Conservation (phyloP, 2,329 filamentous ascomycete species). For the Kalmusia sp. region DNA sequence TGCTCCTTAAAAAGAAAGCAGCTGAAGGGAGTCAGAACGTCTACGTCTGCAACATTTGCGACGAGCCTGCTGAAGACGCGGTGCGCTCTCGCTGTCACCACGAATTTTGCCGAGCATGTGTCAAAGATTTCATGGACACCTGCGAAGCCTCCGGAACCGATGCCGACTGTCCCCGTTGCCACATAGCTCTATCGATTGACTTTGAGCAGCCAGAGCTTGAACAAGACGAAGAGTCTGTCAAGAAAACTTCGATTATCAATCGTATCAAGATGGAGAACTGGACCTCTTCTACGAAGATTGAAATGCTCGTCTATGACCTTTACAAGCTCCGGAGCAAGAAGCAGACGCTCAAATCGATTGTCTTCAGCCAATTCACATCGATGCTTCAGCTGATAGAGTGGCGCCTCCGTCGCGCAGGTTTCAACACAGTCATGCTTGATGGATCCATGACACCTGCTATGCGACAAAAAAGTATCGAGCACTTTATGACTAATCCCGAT, state of each 20-base stretch:
- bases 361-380: constrained; percentile 96
- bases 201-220: constrained; percentile 95
- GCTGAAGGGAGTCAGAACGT: constrained; percentile 87
- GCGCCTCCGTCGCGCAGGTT: constrained; percentile 93
- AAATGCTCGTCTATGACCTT: constrained; percentile 92
- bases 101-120: constrained; percentile 86
- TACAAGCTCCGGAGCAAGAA: constrained; percentile 92
- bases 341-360: constrained; percentile 93
- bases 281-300: constrained; percentile 98
- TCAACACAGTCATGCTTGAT: constrained; percentile 97
- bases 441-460: constrained; percentile 96
- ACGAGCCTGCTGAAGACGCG: constrained; percentile 93
- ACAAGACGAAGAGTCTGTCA: constrained; percentile 83
- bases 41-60: constrained; percentile 91
- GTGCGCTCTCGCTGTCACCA: constrained; percentile 92
- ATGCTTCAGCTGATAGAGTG: constrained; percentile 98
- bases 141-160: constrained; percentile 68
- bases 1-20: constrained; percentile 84
- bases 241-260: constrained; percentile 98
- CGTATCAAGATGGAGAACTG: constrained; percentile 99
- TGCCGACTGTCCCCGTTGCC: constrained; percentile 85
- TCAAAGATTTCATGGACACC: constrained; percentile 79
- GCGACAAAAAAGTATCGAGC: constrained; percentile 90
- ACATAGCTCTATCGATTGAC: constrained; percentile 88
- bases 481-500: constrained; percentile 94